Conservation (phyloP, 202 grass and related monocot genomes). For the Elaeis oleifera region DNA sequence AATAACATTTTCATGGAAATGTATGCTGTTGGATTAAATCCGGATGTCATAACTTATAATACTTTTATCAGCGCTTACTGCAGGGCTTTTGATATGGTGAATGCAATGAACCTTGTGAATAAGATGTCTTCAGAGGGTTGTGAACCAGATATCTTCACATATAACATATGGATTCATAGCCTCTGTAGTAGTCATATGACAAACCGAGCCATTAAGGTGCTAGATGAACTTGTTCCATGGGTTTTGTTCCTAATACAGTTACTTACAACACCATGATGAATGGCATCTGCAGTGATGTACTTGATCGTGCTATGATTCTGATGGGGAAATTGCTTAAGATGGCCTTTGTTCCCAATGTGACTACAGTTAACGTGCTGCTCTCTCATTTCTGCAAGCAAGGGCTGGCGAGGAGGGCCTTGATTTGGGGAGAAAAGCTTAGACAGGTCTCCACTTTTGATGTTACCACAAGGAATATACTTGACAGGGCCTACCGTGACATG, state of each 20-base stretch:
- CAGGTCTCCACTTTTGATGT: slow-evolving; percentile 70
- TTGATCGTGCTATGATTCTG: slow-evolving; percentile 78
- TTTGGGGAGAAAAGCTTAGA: slow-evolving; percentile 68
- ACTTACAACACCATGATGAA: slow-evolving; percentile 89
- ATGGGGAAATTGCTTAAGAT: slow-evolving; percentile 79
- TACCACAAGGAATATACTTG: slow-evolving; percentile 72
- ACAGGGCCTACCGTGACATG: slow-evolving; percentile 53
- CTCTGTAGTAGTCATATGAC: slow-evolving; percentile 59
- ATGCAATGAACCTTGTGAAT: slow-evolving; percentile 57
- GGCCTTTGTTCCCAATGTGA: slow-evolving; percentile 65
- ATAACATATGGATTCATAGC: slow-evolving; percentile 92
- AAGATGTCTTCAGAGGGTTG: slow-evolving; percentile 69
- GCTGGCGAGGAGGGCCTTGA: slow-evolving; percentile 47
- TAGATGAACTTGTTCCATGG: slow-evolving; percentile 66
- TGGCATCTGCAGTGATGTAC: slow-evolving; percentile 67
- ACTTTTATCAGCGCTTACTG: slow-evolving; percentile 81
- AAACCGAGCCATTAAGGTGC: slow-evolving; percentile 48
- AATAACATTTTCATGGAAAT: slow-evolving; percentile 51
- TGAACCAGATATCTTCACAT: slow-evolving; percentile 90
- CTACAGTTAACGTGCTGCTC: slow-evolving; percentile 79
- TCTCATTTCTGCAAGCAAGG: slow-evolving; percentile 95
- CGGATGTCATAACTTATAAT: slow-evolving; percentile 82
- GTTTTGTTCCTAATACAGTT: slow-evolving; percentile 49
- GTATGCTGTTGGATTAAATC: slow-evolving; percentile 43
- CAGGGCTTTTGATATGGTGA: slow-evolving; percentile 42